Base-by-base conservation (phyloP, 352 stramenopile species). In the Phytopythium oedochilum region DNA sequence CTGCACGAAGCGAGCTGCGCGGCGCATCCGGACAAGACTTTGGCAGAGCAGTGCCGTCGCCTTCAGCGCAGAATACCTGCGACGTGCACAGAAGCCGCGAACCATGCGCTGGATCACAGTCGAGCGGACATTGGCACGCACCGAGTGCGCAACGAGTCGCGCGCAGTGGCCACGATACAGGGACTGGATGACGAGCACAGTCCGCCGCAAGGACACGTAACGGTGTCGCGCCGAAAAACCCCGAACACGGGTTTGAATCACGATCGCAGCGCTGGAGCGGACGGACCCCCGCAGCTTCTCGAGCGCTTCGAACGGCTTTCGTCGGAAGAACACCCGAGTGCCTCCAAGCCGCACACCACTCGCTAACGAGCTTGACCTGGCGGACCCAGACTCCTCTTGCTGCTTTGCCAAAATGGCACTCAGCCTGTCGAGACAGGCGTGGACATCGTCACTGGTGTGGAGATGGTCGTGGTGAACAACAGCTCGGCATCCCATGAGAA, bases 271-370 rank as follows among this genome's bases (percentile, higher is more conserved):
- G 17, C 47, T 40, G 7, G 62, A 54, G 4, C 70, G 60, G 18
- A 70, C 64, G 26, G 59, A 29, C 7, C 70, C 68, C 18, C 78
- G 64, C 29, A 87, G 32, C 58, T 75, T 85, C 57, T 98, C 94
- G 15, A 98, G 77, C 50, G 87, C 84, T 64, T 98, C 94, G 66
- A 97, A 97, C 20, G 91, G 86, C 25, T 89, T 82, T 45, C 97
- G 96, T 32, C 92, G 85, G 68, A 98, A 97, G 63, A 98, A 98
- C 4, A 98, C 89, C 38, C 94, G 96, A 3, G 91, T 97, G 42
- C 85, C 82, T 59, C 96, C 94, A 23, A 98, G 53, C 66, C 73
- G 83, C 26, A 94, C 78, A 31, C 77, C 78, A 26, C 64, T 43
- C 3, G 53, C n/a, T 17, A 65, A 40, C 23, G 46, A 28, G 0